Percentiles rank a stretch among this genome's conserved stretches.
Conservation (phyloP, 495 filamentous ascomycete species). For the Bombardia bombarda region DNA sequence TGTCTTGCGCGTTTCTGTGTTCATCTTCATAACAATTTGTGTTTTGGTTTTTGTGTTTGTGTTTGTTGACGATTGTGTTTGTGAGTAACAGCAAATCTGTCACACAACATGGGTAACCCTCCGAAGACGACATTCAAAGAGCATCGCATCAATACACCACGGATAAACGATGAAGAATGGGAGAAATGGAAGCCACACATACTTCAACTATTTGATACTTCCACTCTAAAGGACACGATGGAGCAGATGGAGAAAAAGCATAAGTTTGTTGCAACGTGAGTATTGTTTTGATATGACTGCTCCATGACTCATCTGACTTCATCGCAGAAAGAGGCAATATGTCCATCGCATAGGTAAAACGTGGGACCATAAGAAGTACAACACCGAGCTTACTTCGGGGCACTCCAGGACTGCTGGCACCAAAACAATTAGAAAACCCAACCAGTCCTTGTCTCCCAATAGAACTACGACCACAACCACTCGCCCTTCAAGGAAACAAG, state of each 20-base stretch:
- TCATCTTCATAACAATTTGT: background rate
- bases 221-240: background rate
- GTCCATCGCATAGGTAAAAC: slow-evolving; percentile 7
- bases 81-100: background rate
- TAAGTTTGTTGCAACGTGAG: slow-evolving; percentile 22
- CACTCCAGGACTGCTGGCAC: no score
- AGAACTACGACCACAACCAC: background rate
- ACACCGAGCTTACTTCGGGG: background rate
- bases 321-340: slow-evolving; percentile 13
- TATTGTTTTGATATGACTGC: background rate
- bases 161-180: background rate
- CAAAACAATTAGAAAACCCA: background rate
- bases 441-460: background rate
- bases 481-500: background rate
- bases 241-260: slow-evolving; percentile 8
- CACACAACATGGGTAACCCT: background rate
- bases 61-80: no score
- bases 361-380: slow-evolving; percentile 16
- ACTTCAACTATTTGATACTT: background rate
- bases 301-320: background rate
- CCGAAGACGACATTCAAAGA: background rate
- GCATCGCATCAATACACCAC: background rate
- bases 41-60: no score
- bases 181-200: background rate
- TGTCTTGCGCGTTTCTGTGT: no score